Conservation (phyloP, 352 stramenopile species). For the Blastocystis hominis region DNA sequence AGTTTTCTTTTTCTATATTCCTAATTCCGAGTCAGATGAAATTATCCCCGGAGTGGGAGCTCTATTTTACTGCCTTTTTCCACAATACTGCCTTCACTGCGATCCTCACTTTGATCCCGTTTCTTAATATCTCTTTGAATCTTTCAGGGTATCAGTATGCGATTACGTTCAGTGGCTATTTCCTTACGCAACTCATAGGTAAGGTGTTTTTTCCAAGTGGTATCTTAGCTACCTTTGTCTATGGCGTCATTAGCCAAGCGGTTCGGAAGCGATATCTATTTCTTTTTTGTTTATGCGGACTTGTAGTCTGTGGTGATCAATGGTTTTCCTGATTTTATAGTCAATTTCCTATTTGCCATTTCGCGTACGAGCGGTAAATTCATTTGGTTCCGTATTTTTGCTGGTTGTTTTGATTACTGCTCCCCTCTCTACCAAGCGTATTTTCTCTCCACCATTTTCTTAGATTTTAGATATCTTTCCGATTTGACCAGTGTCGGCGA, state of each 20-base stretch:
- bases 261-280: neutral
- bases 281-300: neutral
- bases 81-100: constrained; percentile 29
- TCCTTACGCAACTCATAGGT: constrained; percentile 14
- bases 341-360: neutral
- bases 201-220: neutral
- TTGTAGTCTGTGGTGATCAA: neutral
- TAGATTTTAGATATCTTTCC: neutral
- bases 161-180: constrained; percentile 48
- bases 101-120: constrained; percentile 30
- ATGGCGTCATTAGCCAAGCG: neutral
- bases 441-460: neutral
- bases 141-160: neutral
- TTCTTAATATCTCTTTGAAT: neutral
- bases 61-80: constrained; percentile 20
- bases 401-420: constrained; percentile 6
- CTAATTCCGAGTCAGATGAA: neutral
- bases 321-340: neutral
- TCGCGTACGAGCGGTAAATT: neutral
- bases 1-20: too few relatives aligned
- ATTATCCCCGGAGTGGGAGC: neutral
- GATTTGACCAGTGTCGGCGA: neutral
- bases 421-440: neutral
- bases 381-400: neutral
- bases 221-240: neutral